Percentiles rank a stretch among this genome's conserved stretches.
phyloP scores from a whole-genome alignment of 164 flowering plant species.

The Aristolochia californica region DNA sequence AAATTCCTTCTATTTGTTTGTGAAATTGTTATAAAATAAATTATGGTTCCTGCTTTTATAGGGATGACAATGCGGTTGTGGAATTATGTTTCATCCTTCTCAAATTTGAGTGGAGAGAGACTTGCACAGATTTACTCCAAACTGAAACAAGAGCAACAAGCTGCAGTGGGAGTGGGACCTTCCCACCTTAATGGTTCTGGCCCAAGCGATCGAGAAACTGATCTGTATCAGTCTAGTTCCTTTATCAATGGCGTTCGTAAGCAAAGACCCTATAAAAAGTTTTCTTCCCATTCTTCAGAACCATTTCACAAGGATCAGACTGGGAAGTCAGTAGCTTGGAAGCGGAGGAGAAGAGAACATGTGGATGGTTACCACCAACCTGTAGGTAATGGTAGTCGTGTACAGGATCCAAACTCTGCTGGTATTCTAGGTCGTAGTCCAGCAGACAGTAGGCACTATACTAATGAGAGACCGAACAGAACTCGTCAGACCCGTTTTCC shows the following conservation, averaged over 20 bases:
- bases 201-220: constrained; percentile 27
- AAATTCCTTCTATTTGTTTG: too few relatives aligned
- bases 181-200: constrained; percentile 57
- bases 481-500: constrained; percentile 39
- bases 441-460: constrained; percentile 38
- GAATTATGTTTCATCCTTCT: constrained; percentile 81
- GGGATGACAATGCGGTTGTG: constrained; percentile 83
- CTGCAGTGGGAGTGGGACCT: constrained; percentile 57
- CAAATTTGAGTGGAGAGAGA: constrained; percentile 71
- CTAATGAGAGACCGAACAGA: constrained; percentile 35
- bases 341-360: constrained; percentile 61
- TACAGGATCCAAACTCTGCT: constrained; percentile 43
- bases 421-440: constrained; percentile 95
- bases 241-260: constrained; percentile 20
- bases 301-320: constrained; percentile 31
- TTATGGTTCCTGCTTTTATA: constrained; percentile 14
- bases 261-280: constrained; percentile 27
- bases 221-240: constrained; percentile 16
- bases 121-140: constrained; percentile 84
- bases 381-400: constrained; percentile 26
- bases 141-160: constrained; percentile 72
- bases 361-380: constrained; percentile 26
- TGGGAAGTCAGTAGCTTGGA: constrained; percentile 81
- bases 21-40: not conserved
- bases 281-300: constrained; percentile 20